A percentile compares a stretch with the other conserved stretches of the same genome.
Evolutionary conservation across 108 stramenopile species (phyloP).

Genomic region (Thalassiosira profunda): DNA sequence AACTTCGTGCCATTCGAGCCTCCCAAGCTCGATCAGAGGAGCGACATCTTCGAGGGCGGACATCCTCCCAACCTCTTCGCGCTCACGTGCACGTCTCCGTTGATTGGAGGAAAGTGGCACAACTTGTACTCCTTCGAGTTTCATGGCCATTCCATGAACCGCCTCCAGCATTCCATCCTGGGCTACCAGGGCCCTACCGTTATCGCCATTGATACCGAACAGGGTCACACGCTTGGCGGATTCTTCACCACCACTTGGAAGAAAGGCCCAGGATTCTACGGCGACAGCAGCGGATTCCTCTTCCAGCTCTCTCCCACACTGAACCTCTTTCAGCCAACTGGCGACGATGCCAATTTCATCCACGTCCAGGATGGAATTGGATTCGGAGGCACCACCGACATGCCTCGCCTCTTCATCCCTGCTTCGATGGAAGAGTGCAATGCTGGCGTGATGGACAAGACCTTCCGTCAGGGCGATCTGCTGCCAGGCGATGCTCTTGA

Average conservation of each 20-base stretch:
- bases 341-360: slow-evolving; percentile 39
- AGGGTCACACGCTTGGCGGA: slow-evolving; percentile 38
- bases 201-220: slow-evolving; percentile 36
- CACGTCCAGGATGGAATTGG: slow-evolving; percentile 45
- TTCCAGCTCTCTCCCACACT: slow-evolving; percentile 44
- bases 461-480: slow-evolving; percentile 37
- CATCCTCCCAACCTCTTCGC: slow-evolving; percentile 42
- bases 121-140: slow-evolving; percentile 41
- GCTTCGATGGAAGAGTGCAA: slow-evolving; percentile 40
- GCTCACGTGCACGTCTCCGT: slow-evolving; percentile 34
- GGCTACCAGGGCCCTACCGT: slow-evolving; percentile 42
- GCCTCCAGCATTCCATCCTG: slow-evolving; percentile 41
- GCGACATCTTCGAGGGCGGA: slow-evolving; percentile 22
- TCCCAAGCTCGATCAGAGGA: slow-evolving; percentile 40
- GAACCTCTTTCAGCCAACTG: slow-evolving; percentile 34
- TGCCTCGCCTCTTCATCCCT: slow-evolving; percentile 48
- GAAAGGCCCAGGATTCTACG: slow-evolving; percentile 35
- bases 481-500: slow-evolving; percentile 39
- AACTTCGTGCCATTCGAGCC: slow-evolving; percentile 38
- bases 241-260: slow-evolving; percentile 44
- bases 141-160: slow-evolving; percentile 47
- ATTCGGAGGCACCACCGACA: slow-evolving; percentile 42
- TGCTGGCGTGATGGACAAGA: slow-evolving; percentile 51
- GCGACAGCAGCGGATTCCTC: slow-evolving; percentile 38
- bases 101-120: slow-evolving; percentile 42